phyloP scores from a whole-genome alignment of 2,329 filamentous ascomycete genomes.

The Hypoxylon sp. region DNA sequence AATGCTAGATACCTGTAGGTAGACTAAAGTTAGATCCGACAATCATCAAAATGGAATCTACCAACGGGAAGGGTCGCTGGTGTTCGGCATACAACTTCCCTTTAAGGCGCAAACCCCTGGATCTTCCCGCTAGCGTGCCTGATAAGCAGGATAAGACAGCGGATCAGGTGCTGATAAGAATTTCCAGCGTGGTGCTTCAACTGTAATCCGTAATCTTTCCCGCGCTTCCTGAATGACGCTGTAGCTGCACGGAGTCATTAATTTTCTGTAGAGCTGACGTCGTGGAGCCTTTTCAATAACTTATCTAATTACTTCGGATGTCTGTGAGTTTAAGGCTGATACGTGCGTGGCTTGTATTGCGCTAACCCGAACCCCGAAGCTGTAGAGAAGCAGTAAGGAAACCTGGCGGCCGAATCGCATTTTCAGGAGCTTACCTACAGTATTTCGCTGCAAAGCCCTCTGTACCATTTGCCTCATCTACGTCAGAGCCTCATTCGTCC shows the following conservation, averaged over 20 bases:
- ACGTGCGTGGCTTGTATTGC: slow-evolving; percentile 2
- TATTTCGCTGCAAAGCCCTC: background rate
- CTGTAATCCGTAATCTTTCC: slow-evolving; percentile 36
- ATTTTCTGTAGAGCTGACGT: slow-evolving; percentile 22
- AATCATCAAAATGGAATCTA: background rate
- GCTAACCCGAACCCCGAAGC: slow-evolving; percentile 22
- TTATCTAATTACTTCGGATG: slow-evolving; percentile 14
- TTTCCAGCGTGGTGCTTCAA: slow-evolving; percentile 43
- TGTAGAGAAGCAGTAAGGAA: slow-evolving; percentile 13
- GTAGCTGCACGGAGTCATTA: slow-evolving; percentile 20
- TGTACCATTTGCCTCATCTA: background rate
- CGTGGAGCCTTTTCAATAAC: slow-evolving; percentile 5
- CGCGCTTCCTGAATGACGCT: slow-evolving; percentile 16
- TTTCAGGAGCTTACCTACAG: slow-evolving; percentile 22
- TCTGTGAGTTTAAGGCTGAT: slow-evolving; percentile 15
- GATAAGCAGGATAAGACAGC: slow-evolving; percentile 47
- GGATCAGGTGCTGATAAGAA: slow-evolving; percentile 50
- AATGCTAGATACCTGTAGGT: slow-evolving; percentile 8
- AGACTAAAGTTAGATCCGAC: background rate
- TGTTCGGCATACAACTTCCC: slow-evolving; percentile 15
- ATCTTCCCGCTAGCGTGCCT: slow-evolving; percentile 45
- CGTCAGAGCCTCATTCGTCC: slow-evolving; percentile 6
- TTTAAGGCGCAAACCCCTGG: slow-evolving; percentile 34
- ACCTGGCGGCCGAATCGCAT: slow-evolving; percentile 22
- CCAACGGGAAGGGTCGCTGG: slow-evolving; percentile 17